Evolutionary conservation across 441 rosid species (phyloP), one percentile per base, ranked within the genome.

Genomic region (Biscutella auriculata): DNA sequence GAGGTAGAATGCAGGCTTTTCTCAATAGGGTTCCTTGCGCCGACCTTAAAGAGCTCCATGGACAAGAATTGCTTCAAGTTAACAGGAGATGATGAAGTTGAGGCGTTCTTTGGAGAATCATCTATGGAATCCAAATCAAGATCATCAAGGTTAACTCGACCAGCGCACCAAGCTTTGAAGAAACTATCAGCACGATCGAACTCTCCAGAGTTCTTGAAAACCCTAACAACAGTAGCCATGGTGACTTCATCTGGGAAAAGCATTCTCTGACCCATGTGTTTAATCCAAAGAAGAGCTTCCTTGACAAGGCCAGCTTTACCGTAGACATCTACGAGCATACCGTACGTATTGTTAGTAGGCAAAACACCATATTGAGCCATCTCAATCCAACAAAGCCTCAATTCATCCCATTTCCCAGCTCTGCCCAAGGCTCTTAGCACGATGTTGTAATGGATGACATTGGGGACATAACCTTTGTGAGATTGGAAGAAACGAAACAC

Each of bases 231-330:
- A 1, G 95, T 79, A 68, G 77, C 74, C 96, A 91, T 83, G 3
- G 90, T 81, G 57, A 83, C 81, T 64, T 88, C 96, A 27, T 83
- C 95, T 0, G 98, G 98, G 48, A 78, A 85, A 66, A 79, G 44
- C 52, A 85, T 84, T 47, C 92, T 79, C 45, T 73, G 56, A 44
- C 65, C 80, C 97, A 91, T 91, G 51, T 85, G 96, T 73, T 73
- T 91, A 69, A 91, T 76, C 96, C 97, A 91, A 64, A 87, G 65
- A 59, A 91, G 86, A 6, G 96, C 76, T 71, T 91, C 96, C 33
- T 69, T 76, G 23, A 78, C 83, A 72, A 87, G 83, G 55, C 96
- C 97, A 21, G 93, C 88, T 69, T 79, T 87, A 30, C 88, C 95
- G 55, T 87, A 91, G 34, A 91, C 95, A 73, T 87, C 96, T 42